Evolutionary conservation across 139 green algal species (phyloP), one percentile per base, ranked within the genome.

Genomic region (Tetraselmis striata): DNA sequence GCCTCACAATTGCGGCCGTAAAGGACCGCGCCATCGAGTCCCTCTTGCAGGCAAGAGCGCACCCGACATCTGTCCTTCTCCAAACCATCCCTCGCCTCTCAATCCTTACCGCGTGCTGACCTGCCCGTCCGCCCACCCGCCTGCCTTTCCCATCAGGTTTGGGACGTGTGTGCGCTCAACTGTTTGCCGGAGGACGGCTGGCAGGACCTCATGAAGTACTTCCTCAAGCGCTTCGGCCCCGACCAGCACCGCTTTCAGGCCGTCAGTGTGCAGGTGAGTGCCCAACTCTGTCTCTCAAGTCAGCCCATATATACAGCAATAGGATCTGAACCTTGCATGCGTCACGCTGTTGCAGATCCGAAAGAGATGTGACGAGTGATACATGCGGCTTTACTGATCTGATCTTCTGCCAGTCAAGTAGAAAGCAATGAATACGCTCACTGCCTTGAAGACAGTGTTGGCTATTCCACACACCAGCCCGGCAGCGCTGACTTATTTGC

Each of bases 21-120:
- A 98, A 99, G 88, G 96, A 99, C 87, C 88, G 96, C 24, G 96
- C 96, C 84, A 99, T 99, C 77, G 96, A 99, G 95, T 95, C 89
- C 25, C 89, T 99, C 30, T 97, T 99, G 95, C 96, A 98, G 91
- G 95, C 94, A n/a, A n/a, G 78, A 1, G 88, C 0, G 28, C 2
- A 11, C 2, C 32, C 26, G 2, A 26, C 30, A 81, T 26, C 77
- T 11, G 2, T 0, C 75, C 27, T 30, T 79, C 25, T 79, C 23
- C 27, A 30, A 74, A 11, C 58, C 58, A 78, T 30, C 80, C 29
- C 58, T 23, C 58, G 58, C 58, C 58, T 23, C 58, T 23, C 58
- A 18, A 18, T 18, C 58, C 58, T n/a, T n/a, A n/a, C n/a, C n/a
- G n/a, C n/a, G n/a, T n/a, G n/a, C n/a, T n/a, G n/a, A n/a, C n/a